Percentiles rank a stretch among this genome's conserved stretches.
Evolutionary conservation across 2,329 filamentous ascomycete genomes (phyloP).

Genomic region (Knufia fluminis): DNA sequence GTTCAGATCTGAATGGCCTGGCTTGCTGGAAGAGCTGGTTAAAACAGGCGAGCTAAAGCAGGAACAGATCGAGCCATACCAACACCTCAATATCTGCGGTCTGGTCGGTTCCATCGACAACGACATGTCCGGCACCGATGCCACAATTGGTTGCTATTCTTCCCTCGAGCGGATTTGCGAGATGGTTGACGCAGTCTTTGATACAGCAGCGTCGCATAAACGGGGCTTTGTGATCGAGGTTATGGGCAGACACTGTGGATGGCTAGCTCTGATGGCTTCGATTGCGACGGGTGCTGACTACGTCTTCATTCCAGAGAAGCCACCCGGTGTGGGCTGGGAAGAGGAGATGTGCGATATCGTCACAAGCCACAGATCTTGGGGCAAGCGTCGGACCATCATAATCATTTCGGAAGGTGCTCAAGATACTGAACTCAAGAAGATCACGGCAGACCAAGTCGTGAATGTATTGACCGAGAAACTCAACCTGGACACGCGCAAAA

Average conservation of each 20-base stretch:
- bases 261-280: conserved; percentile 92
- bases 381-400: conserved; percentile 96
- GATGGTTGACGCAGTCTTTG: conserved; percentile 84
- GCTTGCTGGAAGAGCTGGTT: conserved; percentile 76
- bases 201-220: conserved; percentile 93
- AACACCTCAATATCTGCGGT: conserved; percentile 88
- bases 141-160: conserved; percentile 94
- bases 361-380: conserved; percentile 67
- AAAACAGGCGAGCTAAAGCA: conserved; percentile 58
- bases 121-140: conserved; percentile 92
- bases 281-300: conserved; percentile 94
- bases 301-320: conserved; percentile 92
- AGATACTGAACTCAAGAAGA: conserved; percentile 73
- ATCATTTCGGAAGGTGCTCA: conserved; percentile 94
- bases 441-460: conserved; percentile 72
- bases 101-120: conserved; percentile 97
- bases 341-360: conserved; percentile 77
- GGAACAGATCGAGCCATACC: conserved; percentile 66
- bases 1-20: conserved; percentile 87
- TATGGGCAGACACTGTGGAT: conserved; percentile 96
- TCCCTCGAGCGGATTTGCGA: conserved; percentile 89
- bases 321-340: conserved; percentile 77
- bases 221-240: conserved; percentile 96
- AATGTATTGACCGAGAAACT: conserved; percentile 75
- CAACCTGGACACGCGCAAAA: conserved; percentile 82